Conservation (phyloP, 495 filamentous ascomycete genomes). For the Podospora fimiseda region DNA sequence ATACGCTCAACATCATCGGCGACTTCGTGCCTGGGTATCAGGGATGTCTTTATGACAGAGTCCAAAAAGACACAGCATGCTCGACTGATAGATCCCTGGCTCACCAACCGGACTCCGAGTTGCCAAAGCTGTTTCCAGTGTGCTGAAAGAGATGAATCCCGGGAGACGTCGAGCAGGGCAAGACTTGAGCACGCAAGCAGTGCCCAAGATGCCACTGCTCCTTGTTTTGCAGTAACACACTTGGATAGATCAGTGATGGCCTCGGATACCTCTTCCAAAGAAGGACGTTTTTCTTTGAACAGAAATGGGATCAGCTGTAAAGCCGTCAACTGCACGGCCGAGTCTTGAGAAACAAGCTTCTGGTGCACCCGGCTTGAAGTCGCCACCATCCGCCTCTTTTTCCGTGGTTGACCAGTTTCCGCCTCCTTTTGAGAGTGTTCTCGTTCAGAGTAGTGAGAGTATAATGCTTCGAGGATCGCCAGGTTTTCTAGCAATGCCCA, state of each 20-base stretch:
- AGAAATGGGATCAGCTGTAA: slow-evolving; percentile 78
- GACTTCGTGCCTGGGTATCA: slow-evolving; percentile 57
- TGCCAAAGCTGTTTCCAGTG: slow-evolving; percentile 74
- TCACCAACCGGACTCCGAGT: slow-evolving; percentile 60
- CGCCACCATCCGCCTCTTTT: slow-evolving; percentile 56
- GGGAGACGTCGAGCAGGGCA: slow-evolving; percentile 11
- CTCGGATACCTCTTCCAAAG: slow-evolving; percentile 35
- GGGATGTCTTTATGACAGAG: slow-evolving; percentile 53
- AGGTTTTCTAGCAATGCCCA: slow-evolving; percentile 50
- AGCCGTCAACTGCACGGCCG: slow-evolving; percentile 54
- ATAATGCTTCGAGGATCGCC: slow-evolving; percentile 42
- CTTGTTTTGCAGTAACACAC: slow-evolving; percentile 33
- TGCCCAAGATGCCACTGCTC: slow-evolving; percentile 39
- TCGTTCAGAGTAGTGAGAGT: slow-evolving; percentile 28
- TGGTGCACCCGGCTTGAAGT: slow-evolving; percentile 56
- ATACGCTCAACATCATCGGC: slow-evolving; percentile 61
- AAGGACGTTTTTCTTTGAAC: slow-evolving; percentile 32
- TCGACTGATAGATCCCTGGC: slow-evolving; percentile 63
- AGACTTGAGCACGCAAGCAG: slow-evolving; percentile 52
- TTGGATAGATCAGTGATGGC: slow-evolving; percentile 29
- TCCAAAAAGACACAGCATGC: slow-evolving; percentile 73
- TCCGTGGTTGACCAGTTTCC: slow-evolving; percentile 45
- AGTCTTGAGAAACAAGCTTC: slow-evolving; percentile 50
- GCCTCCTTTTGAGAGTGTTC: slow-evolving; percentile 16
- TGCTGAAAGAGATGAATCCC: slow-evolving; percentile 20